These are phyloP conservation scores for Pestalotiopsis sp. DNA, from an alignment of 2,329 filamentous ascomycete species.

Conservation along the genomic window DNA sequence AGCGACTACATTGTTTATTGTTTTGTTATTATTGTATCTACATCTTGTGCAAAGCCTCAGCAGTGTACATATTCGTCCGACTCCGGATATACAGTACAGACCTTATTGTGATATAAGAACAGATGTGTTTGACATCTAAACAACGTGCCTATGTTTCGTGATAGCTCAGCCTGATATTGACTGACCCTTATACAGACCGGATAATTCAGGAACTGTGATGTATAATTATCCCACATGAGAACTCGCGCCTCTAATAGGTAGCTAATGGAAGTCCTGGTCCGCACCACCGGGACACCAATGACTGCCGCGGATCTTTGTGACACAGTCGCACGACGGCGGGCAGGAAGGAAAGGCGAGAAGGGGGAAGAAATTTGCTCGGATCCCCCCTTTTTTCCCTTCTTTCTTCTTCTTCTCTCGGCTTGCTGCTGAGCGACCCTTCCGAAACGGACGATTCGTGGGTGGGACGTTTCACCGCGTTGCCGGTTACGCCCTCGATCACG, in stretches of 20 bases:
- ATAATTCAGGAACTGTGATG: not conserved
- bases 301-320: constrained; percentile 1
- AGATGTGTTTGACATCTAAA: not conserved
- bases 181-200: not conserved
- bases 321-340: not conserved
- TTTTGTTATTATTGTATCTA: not conserved
- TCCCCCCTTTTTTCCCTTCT: not conserved
- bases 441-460: constrained; percentile 6
- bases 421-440: not conserved
- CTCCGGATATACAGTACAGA: not conserved
- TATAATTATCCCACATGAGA: not conserved
- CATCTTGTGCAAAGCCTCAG: not conserved
- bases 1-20: not conserved
- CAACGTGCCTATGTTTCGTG: not conserved
- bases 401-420: not conserved
- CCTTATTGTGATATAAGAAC: not conserved
- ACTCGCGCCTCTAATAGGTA: not conserved
- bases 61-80: not conserved
- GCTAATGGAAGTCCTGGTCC: not conserved
- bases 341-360: not conserved
- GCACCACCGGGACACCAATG: not conserved
- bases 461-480: not conserved
- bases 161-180: not conserved
- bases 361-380: not conserved
- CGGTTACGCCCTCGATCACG: not conserved